Base-by-base conservation (phyloP, 176 grass and related monocot genomes). In the Oryza punctata region DNA sequence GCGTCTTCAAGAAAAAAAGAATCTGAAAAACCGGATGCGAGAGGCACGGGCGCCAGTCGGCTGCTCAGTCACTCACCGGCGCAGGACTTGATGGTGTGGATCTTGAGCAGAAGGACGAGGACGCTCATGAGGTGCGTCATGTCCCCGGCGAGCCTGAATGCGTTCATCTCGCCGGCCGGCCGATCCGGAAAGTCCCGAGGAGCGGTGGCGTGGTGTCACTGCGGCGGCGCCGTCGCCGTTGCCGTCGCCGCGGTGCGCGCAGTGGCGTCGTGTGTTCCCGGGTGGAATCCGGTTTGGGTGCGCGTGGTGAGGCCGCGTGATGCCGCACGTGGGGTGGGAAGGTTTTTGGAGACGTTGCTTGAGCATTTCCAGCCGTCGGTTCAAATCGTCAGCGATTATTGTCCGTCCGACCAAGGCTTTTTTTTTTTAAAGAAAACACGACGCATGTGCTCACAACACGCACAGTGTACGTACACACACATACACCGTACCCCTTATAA, bases 21-120 rank as follows among this genome's bases (percentile, higher is more conserved):
- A 10, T 60, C 19, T 59, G 7, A 8, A 23, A 0, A 4, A n/a
- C n/a, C n/a, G n/a, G 5, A 10, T 23, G 21, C 7, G 21, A 35
- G 50, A 47, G 50, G 18, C 18, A 15, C 18, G 5, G 50, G 18
- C 16, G 1, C 21, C 52, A 38, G 52, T 57, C 52, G 18, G 52
- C 18, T n/a, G 16, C 7, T 57, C 52, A 57, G 16, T 57, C 52
- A 57, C 67, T 70, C 78, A 88, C 93, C 87, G 29, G 90, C 90
- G 82, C 82, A 92, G 70, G 87, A 95, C 78, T 95, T 92, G 44
- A 90, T 95, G 82, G 93, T 92, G 82, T 90, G 90, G 82, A 92
- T 92, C 87, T 95, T 90, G 65, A 92, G 93, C 28, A 95, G 87
- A 27, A 92, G 93, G 82, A 95, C 82, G 47, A 95, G 78, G 46